phyloP scores from a whole-genome alignment of 2,329 filamentous ascomycete species.

The Beauveria sp. region DNA sequence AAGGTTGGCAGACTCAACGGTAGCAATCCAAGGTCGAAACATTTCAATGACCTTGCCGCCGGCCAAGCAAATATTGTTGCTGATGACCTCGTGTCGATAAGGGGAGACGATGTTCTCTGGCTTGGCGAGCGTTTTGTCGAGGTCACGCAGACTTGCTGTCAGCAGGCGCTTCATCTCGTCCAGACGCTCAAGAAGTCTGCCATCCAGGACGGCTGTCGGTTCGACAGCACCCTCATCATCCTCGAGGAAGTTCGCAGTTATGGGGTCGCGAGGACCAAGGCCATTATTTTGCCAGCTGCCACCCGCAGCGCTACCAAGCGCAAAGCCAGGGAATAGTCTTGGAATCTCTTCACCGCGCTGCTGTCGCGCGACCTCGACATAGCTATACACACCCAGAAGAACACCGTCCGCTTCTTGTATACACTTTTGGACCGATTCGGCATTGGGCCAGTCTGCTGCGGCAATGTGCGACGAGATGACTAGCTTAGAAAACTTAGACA shows the following conservation, averaged over 20 bases:
- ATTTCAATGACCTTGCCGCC: conserved; percentile 77
- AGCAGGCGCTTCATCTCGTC: conserved; percentile 82
- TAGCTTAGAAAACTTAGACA: conserved; percentile 99
- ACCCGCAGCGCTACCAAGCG: conserved; percentile 73
- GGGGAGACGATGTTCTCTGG: conserved; percentile 76
- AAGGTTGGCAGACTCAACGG: conserved; percentile 87
- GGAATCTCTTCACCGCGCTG: conserved; percentile 90
- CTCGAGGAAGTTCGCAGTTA: conserved; percentile 78
- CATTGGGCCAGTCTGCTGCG: conserved; percentile 88
- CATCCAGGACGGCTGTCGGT: conserved; percentile 66
- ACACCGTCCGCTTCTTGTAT: conserved; percentile 96
- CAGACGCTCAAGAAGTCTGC: conserved; percentile 69
- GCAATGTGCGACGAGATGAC: conserved; percentile 97
- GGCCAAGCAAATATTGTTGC: conserved; percentile 72
- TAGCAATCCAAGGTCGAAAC: conserved; percentile 82
- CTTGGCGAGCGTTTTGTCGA: conserved; percentile 75
- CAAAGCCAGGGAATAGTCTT: conserved; percentile 87
- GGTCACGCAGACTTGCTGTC: conserved; percentile 73
- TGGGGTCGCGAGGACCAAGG: conserved; percentile 56
- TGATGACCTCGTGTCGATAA: conserved; percentile 68
- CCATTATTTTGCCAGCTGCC: conserved; percentile 81
- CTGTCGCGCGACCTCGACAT: conserved; percentile 89
- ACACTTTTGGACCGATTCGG: conserved; percentile 91
- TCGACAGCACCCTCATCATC: conserved; percentile 68
- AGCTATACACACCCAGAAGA: conserved; percentile 86